Conservation (phyloP, 1,284 basidiomycete species). For the Inonotus obliquus region DNA sequence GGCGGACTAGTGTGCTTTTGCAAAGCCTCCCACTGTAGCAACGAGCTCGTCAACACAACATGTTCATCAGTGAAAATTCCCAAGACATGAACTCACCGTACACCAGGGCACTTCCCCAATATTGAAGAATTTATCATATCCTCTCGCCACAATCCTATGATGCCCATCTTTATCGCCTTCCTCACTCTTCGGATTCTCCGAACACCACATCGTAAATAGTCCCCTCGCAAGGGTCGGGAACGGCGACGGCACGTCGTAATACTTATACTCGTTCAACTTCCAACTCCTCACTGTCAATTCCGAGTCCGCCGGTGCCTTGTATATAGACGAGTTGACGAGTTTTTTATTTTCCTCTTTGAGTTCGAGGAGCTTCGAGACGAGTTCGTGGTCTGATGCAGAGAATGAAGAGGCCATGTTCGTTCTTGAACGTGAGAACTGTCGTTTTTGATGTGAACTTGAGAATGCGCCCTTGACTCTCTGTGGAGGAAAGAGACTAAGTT, state of each 20-base stretch:
- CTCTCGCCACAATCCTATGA: conserved; percentile 81
- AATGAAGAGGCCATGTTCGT: background rate
- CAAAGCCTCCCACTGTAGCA: conserved; percentile 71
- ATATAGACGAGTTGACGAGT: conserved; percentile 51
- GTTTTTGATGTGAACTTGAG: no score
- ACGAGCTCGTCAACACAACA: background rate
- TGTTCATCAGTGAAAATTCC: background rate
- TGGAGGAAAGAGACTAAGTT: background rate
- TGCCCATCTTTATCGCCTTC: conserved; percentile 20
- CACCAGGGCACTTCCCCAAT: conserved; percentile 95
- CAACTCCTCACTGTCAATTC: conserved; percentile 67
- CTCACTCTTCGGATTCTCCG: conserved; percentile 25
- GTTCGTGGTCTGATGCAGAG: conserved; percentile 46
- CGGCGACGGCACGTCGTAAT: conserved; percentile 81
- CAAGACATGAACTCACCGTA: conserved; percentile 48
- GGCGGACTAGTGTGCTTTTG: conserved; percentile 70
- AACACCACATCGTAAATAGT: conserved; percentile 63
- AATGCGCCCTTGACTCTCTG: no score
- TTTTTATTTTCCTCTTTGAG: conserved; percentile 42
- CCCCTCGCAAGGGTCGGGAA: conserved; percentile 91
- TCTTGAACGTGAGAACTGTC: background rate
- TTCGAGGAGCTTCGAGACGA: conserved; percentile 47
- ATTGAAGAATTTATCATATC: conserved; percentile 99
- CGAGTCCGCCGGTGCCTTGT: conserved; percentile 51
- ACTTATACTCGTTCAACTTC: conserved; percentile 96